Base-by-base conservation (phyloP, 2,329 filamentous ascomycete species). In the Fusarium subglutinans region DNA sequence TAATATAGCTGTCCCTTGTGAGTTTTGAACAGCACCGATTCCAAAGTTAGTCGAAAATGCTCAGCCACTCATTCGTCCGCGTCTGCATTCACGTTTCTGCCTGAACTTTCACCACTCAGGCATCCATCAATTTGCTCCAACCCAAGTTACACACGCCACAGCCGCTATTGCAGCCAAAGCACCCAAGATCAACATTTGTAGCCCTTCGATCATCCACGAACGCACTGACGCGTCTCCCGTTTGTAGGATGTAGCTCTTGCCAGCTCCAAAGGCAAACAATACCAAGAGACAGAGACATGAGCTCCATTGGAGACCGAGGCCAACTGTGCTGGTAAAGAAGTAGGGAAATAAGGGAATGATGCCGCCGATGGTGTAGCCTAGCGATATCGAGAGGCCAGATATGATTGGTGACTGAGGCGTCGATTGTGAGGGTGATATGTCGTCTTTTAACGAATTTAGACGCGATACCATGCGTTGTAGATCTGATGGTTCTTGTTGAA, bases 321-420 rank as follows among this genome's bases (percentile, higher is more conserved):
- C 81, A 1, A 86, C 82, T 5, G 79, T 82, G 6, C 71, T 51
- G 22, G 83, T 80, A 61, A 91, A 87, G 66, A 92, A 88, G 78
- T 92, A 92, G 0, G 90, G 90, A 30, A 90, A 80, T 17, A 92
- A 81, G 0, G 90, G 90, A 35, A 92, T 86, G 65, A 90, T 84
- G 0, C 90, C 90, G 9, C 90, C 90, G 5, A 91, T 80, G 41
- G 91, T 85, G 75, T 92, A 93, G 0, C 90, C 90, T 4, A 88
- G 75, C 0, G 90, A 88, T 45, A 92, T 89, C 2, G 88, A 91
- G 15, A 90, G 73, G 5, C 90, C 90, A 0, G 87, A 89, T 17
- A 86, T 78, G 41, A 83, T 79, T 1, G 88, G 86, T 33, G 81
- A 80, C 14, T 79, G 41, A 69, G 61, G 17, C 0, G 45, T 15